These are phyloP conservation scores for Cryptococcus sp. DNA, from an alignment of 1,284 basidiomycete species.

Conservation along the genomic window DNA sequence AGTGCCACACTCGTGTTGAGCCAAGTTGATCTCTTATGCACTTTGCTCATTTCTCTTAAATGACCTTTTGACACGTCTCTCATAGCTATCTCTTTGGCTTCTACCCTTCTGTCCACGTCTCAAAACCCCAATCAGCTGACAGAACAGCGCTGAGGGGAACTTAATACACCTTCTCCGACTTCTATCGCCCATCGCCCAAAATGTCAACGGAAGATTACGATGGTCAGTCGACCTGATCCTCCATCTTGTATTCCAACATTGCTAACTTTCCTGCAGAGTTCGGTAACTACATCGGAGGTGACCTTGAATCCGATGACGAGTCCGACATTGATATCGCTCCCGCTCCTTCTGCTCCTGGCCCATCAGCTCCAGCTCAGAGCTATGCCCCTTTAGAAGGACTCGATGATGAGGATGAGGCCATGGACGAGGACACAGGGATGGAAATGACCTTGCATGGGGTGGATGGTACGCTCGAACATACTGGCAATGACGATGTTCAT, in stretches of 20 bases:
- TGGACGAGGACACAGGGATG: constrained; percentile 43
- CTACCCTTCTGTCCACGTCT: not conserved
- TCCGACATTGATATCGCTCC: constrained; percentile 42
- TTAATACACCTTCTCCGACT: not conserved
- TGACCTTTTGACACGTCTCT: not conserved
- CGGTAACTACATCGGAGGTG: constrained; percentile 92
- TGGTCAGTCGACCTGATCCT: constrained; percentile 30
- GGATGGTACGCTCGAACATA: constrained; percentile 35
- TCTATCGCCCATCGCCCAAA: constrained; percentile 7
- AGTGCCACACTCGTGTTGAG: constrained; percentile 19
- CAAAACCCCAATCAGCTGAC: not conserved
- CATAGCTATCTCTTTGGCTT: constrained; percentile 1
- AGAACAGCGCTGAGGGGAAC: not conserved
- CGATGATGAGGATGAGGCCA: constrained; percentile 46
- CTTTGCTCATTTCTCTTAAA: constrained; percentile 2
- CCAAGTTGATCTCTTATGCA: not conserved
- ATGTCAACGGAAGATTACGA: constrained; percentile 55
- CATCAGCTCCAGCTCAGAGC: constrained; percentile 23
- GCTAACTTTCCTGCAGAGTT: constrained; percentile 57
- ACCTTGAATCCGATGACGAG: constrained; percentile 86
- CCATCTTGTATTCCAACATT: too few relatives aligned
- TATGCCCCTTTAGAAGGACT: constrained; percentile 53
- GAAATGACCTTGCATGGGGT: constrained; percentile 49
- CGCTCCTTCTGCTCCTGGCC: constrained; percentile 36
- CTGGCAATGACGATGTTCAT: not conserved